Evolutionary conservation across 768 basidiomycete species (phyloP).

Genomic region (Zangia roseola): DNA sequence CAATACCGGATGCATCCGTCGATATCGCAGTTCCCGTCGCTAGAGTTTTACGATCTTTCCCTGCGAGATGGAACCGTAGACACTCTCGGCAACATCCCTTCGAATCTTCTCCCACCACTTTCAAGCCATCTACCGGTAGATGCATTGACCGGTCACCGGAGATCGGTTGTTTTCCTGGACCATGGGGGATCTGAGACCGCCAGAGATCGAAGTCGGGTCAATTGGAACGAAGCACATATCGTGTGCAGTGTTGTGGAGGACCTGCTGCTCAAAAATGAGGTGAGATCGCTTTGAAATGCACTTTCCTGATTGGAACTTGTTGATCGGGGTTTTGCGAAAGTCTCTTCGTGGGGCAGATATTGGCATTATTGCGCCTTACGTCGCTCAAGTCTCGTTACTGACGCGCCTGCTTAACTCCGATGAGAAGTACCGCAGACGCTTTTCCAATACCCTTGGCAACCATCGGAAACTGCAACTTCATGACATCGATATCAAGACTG

Average conservation of each 20-base stretch:
- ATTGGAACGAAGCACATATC: constrained; percentile 74
- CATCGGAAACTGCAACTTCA: constrained; percentile 63
- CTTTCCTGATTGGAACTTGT: background rate
- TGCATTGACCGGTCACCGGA: constrained; percentile 39
- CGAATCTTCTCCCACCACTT: constrained; percentile 58
- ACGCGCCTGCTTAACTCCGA: constrained; percentile 64
- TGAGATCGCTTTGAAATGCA: constrained; percentile 34
- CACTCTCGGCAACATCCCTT: constrained; percentile 40
- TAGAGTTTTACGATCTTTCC: constrained; percentile 74
- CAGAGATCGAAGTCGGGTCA: constrained; percentile 72
- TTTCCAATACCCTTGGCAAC: constrained; percentile 59
- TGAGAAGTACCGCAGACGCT: constrained; percentile 49
- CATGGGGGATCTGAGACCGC: constrained; percentile 68
- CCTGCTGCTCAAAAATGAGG: constrained; percentile 70
- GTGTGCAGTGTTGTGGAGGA: constrained; percentile 83
- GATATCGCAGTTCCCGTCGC: constrained; percentile 84
- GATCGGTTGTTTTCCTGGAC: constrained; percentile 78
- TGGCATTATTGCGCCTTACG: constrained; percentile 91
- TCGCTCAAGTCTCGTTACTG: constrained; percentile 78
- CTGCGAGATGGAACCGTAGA: constrained; percentile 78
- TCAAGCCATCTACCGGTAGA: constrained; percentile 50
- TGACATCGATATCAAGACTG: constrained; percentile 83
- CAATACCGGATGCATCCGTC: constrained; percentile 96
- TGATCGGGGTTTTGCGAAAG: constrained; percentile 33
- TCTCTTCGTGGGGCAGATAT: constrained; percentile 71